Percentiles rank a stretch among this genome's conserved stretches.
These are phyloP conservation scores for Chaetomiaceae sp. DNA, from an alignment of 2,329 filamentous ascomycete genomes.

Conservation along the genomic window DNA sequence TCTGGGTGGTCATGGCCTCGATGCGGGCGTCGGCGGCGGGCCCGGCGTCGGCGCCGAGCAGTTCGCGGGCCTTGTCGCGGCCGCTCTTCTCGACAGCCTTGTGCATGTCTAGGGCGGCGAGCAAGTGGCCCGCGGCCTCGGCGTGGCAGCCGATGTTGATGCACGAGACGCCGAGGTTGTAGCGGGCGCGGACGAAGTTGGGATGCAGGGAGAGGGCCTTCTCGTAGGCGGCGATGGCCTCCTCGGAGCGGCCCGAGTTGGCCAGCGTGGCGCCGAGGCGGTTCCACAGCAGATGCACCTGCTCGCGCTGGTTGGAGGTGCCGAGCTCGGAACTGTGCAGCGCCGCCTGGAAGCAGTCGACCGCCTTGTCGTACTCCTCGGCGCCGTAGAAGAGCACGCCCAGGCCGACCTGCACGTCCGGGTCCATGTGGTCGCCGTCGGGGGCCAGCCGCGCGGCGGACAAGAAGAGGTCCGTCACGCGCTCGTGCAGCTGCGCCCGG, in stretches of 20 bases:
- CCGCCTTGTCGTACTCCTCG: constrained; percentile 96
- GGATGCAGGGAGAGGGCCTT: constrained; percentile 83
- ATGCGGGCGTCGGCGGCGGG: constrained; percentile 59
- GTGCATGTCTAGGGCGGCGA: constrained; percentile 92
- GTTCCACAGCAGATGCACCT: constrained; percentile 95
- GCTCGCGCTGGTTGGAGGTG: constrained; percentile 72
- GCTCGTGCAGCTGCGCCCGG: constrained; percentile 79
- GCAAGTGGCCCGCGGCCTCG: constrained; percentile 85
- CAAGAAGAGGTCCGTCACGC: constrained; percentile 87
- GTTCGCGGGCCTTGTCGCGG: constrained; percentile 74
- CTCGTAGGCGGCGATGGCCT: constrained; percentile 94
- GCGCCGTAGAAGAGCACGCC: constrained; percentile 97
- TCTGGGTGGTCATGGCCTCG: constrained; percentile 86
- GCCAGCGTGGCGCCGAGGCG: constrained; percentile 90
- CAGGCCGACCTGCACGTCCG: constrained; percentile 93
- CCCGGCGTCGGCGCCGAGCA: constrained; percentile 54
- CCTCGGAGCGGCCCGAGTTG: constrained; percentile 87
- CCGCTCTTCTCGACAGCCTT: constrained; percentile 84
- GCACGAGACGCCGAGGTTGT: constrained; percentile 93
- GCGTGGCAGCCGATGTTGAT: constrained; percentile 96
- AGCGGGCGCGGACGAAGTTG: constrained; percentile 94
- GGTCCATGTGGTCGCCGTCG: constrained; percentile 91
- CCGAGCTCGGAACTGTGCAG: constrained; percentile 81
- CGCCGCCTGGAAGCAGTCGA: constrained; percentile 94
- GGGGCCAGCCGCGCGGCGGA: constrained; percentile 86